Conservation (phyloP, 352 stramenopile species). For the Phytophthora hibernalis region DNA sequence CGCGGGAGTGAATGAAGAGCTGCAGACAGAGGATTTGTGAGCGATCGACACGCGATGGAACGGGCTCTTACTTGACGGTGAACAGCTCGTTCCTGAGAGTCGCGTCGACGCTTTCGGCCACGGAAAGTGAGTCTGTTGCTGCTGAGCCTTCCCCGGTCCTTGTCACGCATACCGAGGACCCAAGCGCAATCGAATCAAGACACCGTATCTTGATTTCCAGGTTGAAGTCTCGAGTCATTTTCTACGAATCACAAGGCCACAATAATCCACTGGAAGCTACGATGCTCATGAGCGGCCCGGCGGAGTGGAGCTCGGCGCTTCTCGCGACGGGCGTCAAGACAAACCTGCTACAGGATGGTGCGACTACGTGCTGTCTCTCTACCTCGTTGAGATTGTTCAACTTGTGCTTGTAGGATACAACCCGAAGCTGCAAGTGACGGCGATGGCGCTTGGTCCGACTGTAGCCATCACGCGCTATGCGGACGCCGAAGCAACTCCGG, state of each 20-base stretch:
- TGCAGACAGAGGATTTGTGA: background rate
- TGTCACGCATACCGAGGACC: too few relatives aligned
- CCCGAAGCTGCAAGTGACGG: constrained; percentile 42
- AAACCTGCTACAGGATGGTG: constrained; percentile 55
- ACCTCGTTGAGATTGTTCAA: background rate
- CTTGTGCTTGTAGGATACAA: constrained; percentile 49
- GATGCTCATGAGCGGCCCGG: constrained; percentile 54
- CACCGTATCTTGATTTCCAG: too few relatives aligned
- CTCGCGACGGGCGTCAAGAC: constrained; percentile 36
- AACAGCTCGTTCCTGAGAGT: constrained; percentile 86
- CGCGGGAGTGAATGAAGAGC: constrained; percentile 70
- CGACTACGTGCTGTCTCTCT: background rate
- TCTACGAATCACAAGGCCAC: constrained; percentile 25
- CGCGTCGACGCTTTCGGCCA: constrained; percentile 70
- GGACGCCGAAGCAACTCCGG: constrained; percentile 12
- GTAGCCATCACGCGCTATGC: constrained; percentile 43
- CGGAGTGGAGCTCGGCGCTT: constrained; percentile 47
- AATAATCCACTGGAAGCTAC: constrained; percentile 17
- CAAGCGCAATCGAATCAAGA: too few relatives aligned
- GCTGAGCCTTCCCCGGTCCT: too few relatives aligned
- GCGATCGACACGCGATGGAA: background rate
- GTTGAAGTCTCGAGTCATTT: constrained; percentile 3
- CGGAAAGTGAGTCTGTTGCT: too few relatives aligned
- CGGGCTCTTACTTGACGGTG: constrained; percentile 52
- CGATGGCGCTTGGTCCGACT: constrained; percentile 39